phyloP scores from a whole-genome alignment of 768 basidiomycete species.

The Tulasnella sp. region DNA sequence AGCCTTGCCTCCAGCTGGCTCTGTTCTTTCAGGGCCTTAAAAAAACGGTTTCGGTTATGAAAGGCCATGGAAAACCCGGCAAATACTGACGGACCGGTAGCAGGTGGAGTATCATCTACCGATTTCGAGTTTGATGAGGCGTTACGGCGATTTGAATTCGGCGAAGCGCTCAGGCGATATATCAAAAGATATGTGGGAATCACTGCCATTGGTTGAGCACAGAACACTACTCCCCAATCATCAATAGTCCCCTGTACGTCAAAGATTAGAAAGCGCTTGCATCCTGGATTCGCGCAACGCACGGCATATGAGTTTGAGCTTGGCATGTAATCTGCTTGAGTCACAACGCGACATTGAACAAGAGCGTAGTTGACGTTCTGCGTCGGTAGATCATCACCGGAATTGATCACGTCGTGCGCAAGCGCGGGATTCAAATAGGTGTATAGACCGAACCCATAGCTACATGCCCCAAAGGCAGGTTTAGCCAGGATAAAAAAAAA shows the following conservation, averaged over 20 bases:
- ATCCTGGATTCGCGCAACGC: neutral
- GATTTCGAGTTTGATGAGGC: too few species aligned
- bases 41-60: too few species aligned
- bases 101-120: neutral
- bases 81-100: too few species aligned
- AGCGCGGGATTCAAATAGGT: neutral
- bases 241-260: neutral
- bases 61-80: too few species aligned
- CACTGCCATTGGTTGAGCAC: neutral
- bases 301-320: neutral
- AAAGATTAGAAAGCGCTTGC: neutral
- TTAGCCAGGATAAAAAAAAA: neutral
- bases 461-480: neutral
- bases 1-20: too few species aligned
- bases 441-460: neutral
- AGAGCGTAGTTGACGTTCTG: neutral
- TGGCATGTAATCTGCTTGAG: neutral
- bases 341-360: neutral
- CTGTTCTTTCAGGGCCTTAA: too few species aligned
- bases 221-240: neutral
- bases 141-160: too few species aligned
- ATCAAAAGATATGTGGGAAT: neutral
- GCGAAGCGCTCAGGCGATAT: neutral
- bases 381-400: neutral
- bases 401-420: neutral